These are phyloP conservation scores for Chaetomium fimeti DNA, from an alignment of 495 filamentous ascomycete genomes.

Conservation along the genomic window DNA sequence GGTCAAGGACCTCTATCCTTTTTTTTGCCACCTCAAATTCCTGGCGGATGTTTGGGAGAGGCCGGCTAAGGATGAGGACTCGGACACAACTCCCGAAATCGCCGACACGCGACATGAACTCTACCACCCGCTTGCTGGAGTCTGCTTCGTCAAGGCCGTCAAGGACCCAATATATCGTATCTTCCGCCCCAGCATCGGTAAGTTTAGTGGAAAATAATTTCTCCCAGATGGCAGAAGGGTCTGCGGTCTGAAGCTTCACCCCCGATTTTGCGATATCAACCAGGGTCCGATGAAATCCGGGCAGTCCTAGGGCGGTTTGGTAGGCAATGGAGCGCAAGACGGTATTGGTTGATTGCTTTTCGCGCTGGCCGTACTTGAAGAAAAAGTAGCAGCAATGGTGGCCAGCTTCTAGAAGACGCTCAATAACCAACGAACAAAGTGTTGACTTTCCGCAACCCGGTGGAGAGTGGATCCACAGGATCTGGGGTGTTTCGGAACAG, in stretches of 20 bases:
- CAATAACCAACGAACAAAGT: conserved; percentile 27
- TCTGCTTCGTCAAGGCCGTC: conserved; percentile 36
- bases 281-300: conserved; percentile 19
- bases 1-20: conserved; percentile 7
- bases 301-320: conserved; percentile 24
- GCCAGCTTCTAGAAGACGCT: conserved; percentile 20
- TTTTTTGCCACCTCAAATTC: conserved; percentile 10
- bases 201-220: background rate
- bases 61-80: conserved; percentile 19
- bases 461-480: conserved; percentile 30
- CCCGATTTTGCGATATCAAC: background rate
- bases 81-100: background rate
- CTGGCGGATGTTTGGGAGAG: background rate
- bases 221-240: background rate
- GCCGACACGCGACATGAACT: conserved; percentile 21
- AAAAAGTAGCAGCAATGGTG: conserved; percentile 31
- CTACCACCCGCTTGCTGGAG: conserved; percentile 23
- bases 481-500: background rate
- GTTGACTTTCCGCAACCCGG: conserved; percentile 33
- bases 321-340: conserved; percentile 30
- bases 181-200: conserved; percentile 3
- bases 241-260: background rate
- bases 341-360: conserved; percentile 17
- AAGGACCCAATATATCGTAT: conserved; percentile 31
- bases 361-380: conserved; percentile 24